These are phyloP conservation scores for Xerocomellus intermedius DNA, from an alignment of 768 basidiomycete genomes.

Conservation along the genomic window DNA sequence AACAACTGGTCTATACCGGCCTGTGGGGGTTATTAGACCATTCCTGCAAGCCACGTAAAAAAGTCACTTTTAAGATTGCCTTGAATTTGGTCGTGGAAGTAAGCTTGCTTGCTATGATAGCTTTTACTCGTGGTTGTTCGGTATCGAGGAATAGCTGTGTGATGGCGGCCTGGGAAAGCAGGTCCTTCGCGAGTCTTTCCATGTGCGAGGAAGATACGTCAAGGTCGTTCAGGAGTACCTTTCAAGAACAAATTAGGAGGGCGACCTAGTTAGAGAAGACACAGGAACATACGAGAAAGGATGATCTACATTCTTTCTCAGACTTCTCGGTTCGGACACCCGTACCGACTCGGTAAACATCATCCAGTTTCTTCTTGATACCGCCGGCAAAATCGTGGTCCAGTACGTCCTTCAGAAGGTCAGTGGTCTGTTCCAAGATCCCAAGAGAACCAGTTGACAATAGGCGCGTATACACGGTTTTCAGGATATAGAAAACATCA, in stretches of 20 bases:
- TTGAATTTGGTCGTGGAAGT: slow-evolving; percentile 64
- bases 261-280: background rate
- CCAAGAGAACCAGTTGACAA: slow-evolving; percentile 71
- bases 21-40: slow-evolving; percentile 37
- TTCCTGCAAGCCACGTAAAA: background rate
- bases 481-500: slow-evolving; percentile 95
- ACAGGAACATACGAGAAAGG: slow-evolving; percentile 71
- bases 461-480: slow-evolving; percentile 74
- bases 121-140: slow-evolving; percentile 52
- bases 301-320: slow-evolving; percentile 74
- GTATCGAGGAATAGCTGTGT: slow-evolving; percentile 64
- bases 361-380: slow-evolving; percentile 84
- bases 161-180: slow-evolving; percentile 52
- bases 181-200: slow-evolving; percentile 73
- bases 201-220: slow-evolving; percentile 89
- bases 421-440: slow-evolving; percentile 57
- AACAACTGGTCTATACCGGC: slow-evolving; percentile 90
- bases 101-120: slow-evolving; percentile 49
- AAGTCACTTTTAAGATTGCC: slow-evolving; percentile 67
- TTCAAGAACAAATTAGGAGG: slow-evolving; percentile 1
- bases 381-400: slow-evolving; percentile 82
- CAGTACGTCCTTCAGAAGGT: slow-evolving; percentile 67
- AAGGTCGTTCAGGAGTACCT: slow-evolving; percentile 94
- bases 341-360: slow-evolving; percentile 67
- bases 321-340: slow-evolving; percentile 64